Base-by-base conservation (phyloP, 2,329 filamentous ascomycete genomes). In the Phoma herbarum region DNA sequence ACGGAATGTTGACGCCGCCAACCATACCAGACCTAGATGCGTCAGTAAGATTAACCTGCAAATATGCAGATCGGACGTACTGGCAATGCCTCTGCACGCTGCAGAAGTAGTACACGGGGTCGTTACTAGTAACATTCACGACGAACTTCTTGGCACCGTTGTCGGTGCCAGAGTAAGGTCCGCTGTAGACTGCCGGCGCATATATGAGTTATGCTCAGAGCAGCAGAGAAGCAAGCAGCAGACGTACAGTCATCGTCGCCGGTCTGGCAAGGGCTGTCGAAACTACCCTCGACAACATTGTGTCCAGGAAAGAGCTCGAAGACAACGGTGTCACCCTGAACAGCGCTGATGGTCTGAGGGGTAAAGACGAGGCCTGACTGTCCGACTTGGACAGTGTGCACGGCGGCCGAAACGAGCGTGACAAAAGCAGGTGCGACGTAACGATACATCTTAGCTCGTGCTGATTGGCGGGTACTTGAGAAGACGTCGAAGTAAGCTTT, bases 81-180 rank as follows among this genome's bases (percentile, higher is more conserved):
- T 67, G 63, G 55, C 70, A 73, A 60, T 72, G 69, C 37, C 35
- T 53, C 22, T 43, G 43, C 8, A 65, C 57, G 14, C 61, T 44
- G 48, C 70, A 73, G 57, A 67, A 73, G 42, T 57, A 73, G 42
- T 64, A 73, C 26, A 69, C 62, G 3, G 68, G 66, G 18, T 68
- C 59, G 5, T 60, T 50, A 14, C 42, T 61, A 4, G 64, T 71
- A 18, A 71, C 64, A 26, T 69, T 69, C 2, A 70, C 62, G 2
- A 71, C 66, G 35, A 72, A 73, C 33, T 60, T 67, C 60, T 57
- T 64, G 9, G 63, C 57, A 5, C 67, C 66, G 10, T 53, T 61
- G 29, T 68, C 53, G 20, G 67, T 70, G 14, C 52, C 51, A n/a
- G 33, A 47, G 50, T 58, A 69, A 2, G 62, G 51, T 18, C 70